Percentiles rank a stretch among this genome's conserved stretches.
Evolutionary conservation across 1,139 yeast species (phyloP).

Genomic region (Geotrichum europaeum): DNA sequence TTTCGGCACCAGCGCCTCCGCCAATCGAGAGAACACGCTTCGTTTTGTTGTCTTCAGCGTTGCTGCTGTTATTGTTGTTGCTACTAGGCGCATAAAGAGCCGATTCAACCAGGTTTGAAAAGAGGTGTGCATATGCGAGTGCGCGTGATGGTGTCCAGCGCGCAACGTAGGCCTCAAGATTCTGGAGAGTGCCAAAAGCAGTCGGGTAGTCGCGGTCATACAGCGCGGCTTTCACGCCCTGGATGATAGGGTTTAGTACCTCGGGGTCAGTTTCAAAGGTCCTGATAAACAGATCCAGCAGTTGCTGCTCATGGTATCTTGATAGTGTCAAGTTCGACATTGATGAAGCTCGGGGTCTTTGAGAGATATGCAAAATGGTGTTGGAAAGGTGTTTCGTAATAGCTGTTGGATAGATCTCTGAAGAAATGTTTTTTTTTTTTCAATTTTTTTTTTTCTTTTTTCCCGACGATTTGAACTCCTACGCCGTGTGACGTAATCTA

Average conservation of each 20-base stretch:
- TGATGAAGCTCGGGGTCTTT: not conserved
- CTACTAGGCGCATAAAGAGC: not conserved
- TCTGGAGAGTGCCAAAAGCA: slow-evolving; percentile 61
- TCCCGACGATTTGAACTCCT: too few species aligned
- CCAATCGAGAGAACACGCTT: slow-evolving; percentile 57
- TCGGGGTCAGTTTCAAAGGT: slow-evolving; percentile 5
- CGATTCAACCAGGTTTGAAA: slow-evolving; percentile 14
- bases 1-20: slow-evolving; percentile 86
- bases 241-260: slow-evolving; percentile 37
- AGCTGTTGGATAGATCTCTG: too few species aligned
- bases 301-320: slow-evolving; percentile 11
- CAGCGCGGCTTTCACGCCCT: slow-evolving; percentile 61
- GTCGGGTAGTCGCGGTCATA: slow-evolving; percentile 61
- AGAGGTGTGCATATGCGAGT: slow-evolving; percentile 41
- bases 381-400: not conserved
- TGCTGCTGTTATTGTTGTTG: not conserved
- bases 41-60: not conserved
- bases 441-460: too few species aligned
- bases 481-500: too few species aligned
- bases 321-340: not conserved
- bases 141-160: slow-evolving; percentile 87
- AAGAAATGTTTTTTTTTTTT: too few species aligned
- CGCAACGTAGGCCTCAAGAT: slow-evolving; percentile 69
- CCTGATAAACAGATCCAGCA: slow-evolving; percentile 7
- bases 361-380: not conserved